Conservation (phyloP, 202 grass and related monocot species). For the Setaria viridis region DNA sequence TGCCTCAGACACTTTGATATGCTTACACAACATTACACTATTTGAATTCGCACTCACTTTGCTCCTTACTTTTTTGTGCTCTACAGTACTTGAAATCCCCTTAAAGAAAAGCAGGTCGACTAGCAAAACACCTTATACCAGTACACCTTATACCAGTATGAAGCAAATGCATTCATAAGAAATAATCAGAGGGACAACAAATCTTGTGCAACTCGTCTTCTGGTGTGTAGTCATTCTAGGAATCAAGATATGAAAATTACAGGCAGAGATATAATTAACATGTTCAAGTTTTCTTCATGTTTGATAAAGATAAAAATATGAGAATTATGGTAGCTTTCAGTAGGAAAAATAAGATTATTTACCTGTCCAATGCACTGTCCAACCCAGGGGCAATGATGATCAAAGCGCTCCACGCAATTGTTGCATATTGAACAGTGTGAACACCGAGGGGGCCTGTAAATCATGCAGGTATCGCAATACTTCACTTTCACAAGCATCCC, state of each 20-base stretch:
- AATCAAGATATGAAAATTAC: constrained; percentile 31
- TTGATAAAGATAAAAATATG: constrained; percentile 21
- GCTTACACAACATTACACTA: background rate
- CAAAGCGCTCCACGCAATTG: constrained; percentile 95
- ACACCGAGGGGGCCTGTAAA: constrained; percentile 82
- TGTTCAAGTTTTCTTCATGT: background rate
- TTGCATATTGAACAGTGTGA: constrained; percentile 91
- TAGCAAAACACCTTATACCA: background rate
- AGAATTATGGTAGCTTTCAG: background rate
- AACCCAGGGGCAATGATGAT: constrained; percentile 98
- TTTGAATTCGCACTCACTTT: background rate
- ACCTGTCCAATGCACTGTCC: constrained; percentile 97
- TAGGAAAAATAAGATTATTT: constrained; percentile 16
- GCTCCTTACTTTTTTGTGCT: background rate
- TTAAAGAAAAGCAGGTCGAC: constrained; percentile 1
- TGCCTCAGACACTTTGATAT: background rate
- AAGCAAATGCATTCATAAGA: constrained; percentile 22
- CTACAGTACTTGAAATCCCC: background rate
- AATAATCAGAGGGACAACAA: background rate
- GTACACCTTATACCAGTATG: background rate
- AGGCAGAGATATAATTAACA: constrained; percentile 15
- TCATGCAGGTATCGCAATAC: constrained; percentile 94
- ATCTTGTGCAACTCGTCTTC: background rate
- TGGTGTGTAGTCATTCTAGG: background rate
- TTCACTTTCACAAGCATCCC: constrained; percentile 70